These are phyloP conservation scores for Carex littledalei DNA, from an alignment of 176 grass and related monocot species.

Conservation along the genomic window DNA sequence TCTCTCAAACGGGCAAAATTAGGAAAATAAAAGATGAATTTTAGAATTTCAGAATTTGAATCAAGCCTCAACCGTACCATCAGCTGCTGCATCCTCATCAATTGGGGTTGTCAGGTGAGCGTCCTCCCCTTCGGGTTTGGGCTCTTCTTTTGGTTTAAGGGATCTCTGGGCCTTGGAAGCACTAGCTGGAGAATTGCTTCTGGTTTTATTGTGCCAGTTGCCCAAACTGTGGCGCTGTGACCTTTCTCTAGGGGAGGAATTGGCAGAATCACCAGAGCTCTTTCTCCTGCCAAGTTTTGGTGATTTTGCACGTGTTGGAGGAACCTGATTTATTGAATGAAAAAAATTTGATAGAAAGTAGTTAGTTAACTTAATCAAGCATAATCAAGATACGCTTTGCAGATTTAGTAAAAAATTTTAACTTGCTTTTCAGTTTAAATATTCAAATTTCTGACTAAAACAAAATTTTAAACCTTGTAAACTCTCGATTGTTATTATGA, in stretches of 20 bases:
- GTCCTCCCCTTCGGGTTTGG: slow-evolving; percentile 9
- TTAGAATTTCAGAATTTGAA: background rate
- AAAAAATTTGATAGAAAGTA: background rate
- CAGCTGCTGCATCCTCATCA: background rate
- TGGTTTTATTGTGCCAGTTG: background rate
- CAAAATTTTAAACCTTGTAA: background rate
- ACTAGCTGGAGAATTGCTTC: slow-evolving; percentile 3
- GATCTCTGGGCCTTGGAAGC: background rate
- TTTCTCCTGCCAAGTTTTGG: slow-evolving; percentile 39
- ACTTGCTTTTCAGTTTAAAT: background rate
- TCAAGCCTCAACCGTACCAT: slow-evolving; percentile 13
- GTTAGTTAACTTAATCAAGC: background rate
- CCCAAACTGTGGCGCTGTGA: slow-evolving; percentile 15
- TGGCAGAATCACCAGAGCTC: slow-evolving; percentile 17
- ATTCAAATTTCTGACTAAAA: background rate
- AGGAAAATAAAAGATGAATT: background rate
- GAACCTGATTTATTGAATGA: slow-evolving; percentile 18
- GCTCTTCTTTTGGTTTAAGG: slow-evolving; percentile 6
- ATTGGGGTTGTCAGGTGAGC: slow-evolving; percentile 1
- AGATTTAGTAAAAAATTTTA: background rate
- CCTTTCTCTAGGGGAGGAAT: background rate
- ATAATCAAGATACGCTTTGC: background rate
- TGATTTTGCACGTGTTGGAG: slow-evolving; percentile 45
- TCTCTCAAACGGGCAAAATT: slow-evolving; percentile 20
- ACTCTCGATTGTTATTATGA: background rate